These are phyloP conservation scores for Cutaneotrichosporon dermatis DNA, from an alignment of 1,284 basidiomycete species.

Conservation along the genomic window DNA sequence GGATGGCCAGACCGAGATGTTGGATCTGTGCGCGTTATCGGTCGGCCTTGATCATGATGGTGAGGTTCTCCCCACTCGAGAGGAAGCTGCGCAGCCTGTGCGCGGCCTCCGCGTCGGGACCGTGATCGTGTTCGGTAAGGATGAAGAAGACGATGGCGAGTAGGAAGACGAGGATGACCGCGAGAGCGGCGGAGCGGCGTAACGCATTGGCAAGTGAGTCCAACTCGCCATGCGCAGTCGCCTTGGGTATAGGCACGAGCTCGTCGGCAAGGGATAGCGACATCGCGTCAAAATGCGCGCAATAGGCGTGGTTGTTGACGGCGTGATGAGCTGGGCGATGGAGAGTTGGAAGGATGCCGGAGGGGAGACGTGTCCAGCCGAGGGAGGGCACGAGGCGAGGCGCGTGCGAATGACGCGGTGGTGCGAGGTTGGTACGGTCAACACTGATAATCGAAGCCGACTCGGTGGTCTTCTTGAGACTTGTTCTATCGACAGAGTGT, in stretches of 20 bases:
- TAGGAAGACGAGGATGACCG: constrained; percentile 42
- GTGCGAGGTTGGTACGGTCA: no score
- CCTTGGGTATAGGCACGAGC: constrained; percentile 28
- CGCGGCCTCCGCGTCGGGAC: not conserved
- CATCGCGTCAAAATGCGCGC: no score
- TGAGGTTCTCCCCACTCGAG: not conserved
- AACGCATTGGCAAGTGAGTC: constrained; percentile 19
- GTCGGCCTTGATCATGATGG: not conserved
- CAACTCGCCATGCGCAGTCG: not conserved
- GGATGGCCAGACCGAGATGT: no score
- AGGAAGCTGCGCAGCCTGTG: not conserved
- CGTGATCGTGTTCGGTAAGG: constrained; percentile 8
- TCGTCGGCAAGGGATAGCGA: constrained; percentile 32
- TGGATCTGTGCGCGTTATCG: not conserved
- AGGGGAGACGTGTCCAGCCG: not conserved
- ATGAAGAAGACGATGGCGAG: constrained; percentile 35
- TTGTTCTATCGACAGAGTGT: no score
- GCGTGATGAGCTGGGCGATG: no score
- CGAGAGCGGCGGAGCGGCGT: constrained; percentile 32
- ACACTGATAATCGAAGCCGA: no score
- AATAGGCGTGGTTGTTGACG: no score
- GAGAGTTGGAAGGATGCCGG: no score
- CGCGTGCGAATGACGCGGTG: no score
- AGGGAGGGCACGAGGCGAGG: not conserved
- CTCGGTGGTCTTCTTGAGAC: no score